Evolutionary conservation across 1,139 yeast genomes (phyloP), one percentile per base, ranked within the genome.

Genomic region (Sugiyamaella castrensis): DNA sequence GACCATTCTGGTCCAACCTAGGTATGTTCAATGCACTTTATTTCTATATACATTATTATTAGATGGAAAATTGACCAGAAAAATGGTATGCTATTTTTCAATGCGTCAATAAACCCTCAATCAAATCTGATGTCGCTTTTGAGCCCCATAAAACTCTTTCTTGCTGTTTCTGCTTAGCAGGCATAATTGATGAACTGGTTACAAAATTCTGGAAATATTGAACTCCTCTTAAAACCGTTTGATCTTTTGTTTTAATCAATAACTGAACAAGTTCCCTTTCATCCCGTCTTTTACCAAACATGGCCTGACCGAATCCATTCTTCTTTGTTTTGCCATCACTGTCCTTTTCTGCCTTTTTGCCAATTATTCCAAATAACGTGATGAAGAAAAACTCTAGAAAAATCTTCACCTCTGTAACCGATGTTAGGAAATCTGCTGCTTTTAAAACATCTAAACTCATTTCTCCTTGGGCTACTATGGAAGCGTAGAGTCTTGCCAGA

Each of bases 401-500:
- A 28, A 89, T 67, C 34, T 74, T 73, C 6, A 82, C 76, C 55
- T 87, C 92, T 2, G 79, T 68, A 1, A 80, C 72, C n/a, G 86
- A 78, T 0, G 92, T 81, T n/a, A 44, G 69, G 55, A 92, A 84
- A 58, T 92, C 86, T 29, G 87, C 77, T 7, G 82, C 82, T 57
- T 86, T 80, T 53, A 92, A 74, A 1, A 84, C 69, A 60, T 87
- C 92, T 45, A 92, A 71, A 4, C 88, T 81, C 55, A 91, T 70
- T 0, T 83, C 74, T 0, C 87, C 88, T 59, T 87, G 87, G 1
- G 85, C 81, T 19, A 89, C 75, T 39, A 92, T 66, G 47, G 72
- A 74, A 0, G 96, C 97, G 61, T 79, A 89, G 57, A 92, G 80
- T 51, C 89, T 74, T 4, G 95, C 97, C 59, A 84, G 72, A 60